Evolutionary conservation across 1,284 basidiomycete species (phyloP), one percentile per base, ranked within the genome.

Genomic region (Athelia sp.): DNA sequence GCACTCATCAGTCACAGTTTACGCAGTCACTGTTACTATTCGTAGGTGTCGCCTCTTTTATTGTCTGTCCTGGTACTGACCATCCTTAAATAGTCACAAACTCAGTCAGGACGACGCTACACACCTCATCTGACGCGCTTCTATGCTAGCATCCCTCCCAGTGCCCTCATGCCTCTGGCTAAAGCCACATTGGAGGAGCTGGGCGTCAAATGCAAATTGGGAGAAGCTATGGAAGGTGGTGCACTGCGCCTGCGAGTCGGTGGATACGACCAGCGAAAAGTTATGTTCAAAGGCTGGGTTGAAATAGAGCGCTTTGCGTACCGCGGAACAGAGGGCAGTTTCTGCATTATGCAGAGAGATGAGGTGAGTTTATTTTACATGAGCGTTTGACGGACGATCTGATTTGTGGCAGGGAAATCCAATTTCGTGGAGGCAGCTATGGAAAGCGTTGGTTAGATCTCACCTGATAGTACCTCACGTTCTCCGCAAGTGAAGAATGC

Each of bases 61-160:
- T 13, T 21, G 48, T 15, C 14, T 34, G 11, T 40, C 29, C 35
- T 40, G 36, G 29, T 49, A 29, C 11, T 47, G 24, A 45, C 31
- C 45, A 36, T 43, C 34, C 26, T 40, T 17, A 18, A 18, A 8
- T 52, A 89, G 87, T 85, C 87, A 0, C 88, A 90, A 74, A 88
- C 87, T 0, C 86, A 87, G 66, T 67, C 67, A 1, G 87, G 87
- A 3, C 69, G 65, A 19, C 75, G 82, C 8, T 89, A 89, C 58
- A 82, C 73, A 0, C 84, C 84, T 0, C 75, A 81, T 49, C 73
- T 90, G n/a, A 90, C 88, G 2, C 80, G 87, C 0, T 90, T 90
- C 69, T 90, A 89, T 60, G 76, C 82, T 0, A 64, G 73, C 2
- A 60, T 84, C 3, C 69, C 71, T 1, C 84, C 85, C 0, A 63